Conservation (phyloP, 306 rosid genomes). For the Cucurbita ficifolia region DNA sequence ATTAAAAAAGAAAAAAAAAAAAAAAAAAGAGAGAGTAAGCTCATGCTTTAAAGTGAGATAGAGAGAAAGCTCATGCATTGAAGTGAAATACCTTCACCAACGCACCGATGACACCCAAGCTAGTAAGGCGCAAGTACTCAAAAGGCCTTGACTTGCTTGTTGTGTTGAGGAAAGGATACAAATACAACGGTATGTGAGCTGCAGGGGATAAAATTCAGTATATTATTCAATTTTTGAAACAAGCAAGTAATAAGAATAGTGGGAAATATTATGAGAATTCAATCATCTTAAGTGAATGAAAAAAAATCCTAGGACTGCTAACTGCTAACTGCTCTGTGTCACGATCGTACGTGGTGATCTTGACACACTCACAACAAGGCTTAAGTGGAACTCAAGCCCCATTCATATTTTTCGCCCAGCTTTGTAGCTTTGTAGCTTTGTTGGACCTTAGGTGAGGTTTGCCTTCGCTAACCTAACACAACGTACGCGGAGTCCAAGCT, state of each 20-base stretch:
- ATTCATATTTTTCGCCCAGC: too few relatives aligned
- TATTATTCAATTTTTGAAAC: background rate
- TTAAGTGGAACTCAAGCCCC: too few relatives aligned
- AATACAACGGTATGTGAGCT: slow-evolving; percentile 71
- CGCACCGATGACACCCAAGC: slow-evolving; percentile 87
- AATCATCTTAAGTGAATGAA: background rate
- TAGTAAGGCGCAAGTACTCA: slow-evolving; percentile 72
- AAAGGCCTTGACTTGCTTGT: slow-evolving; percentile 62
- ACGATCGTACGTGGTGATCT: too few relatives aligned
- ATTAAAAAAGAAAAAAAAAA: background rate
- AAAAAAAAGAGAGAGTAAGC: too few relatives aligned
- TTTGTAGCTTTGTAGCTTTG: too few relatives aligned
- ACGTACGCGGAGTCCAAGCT: too few relatives aligned
- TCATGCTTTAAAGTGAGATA: background rate
- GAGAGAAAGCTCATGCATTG: background rate
- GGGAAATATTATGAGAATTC: background rate
- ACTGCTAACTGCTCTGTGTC: background rate
- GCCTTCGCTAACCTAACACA: too few relatives aligned
- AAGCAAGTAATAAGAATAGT: background rate
- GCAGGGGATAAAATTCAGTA: slow-evolving; percentile 22
- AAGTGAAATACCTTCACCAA: slow-evolving; percentile 55
- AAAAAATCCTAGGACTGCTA: background rate
- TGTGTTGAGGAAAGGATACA: slow-evolving; percentile 74
- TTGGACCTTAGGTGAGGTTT: too few relatives aligned
- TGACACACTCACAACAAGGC: too few relatives aligned